Evolutionary conservation across 352 stramenopile genomes (phyloP).

Genomic region (Phytophthora pseudosyringae): DNA sequence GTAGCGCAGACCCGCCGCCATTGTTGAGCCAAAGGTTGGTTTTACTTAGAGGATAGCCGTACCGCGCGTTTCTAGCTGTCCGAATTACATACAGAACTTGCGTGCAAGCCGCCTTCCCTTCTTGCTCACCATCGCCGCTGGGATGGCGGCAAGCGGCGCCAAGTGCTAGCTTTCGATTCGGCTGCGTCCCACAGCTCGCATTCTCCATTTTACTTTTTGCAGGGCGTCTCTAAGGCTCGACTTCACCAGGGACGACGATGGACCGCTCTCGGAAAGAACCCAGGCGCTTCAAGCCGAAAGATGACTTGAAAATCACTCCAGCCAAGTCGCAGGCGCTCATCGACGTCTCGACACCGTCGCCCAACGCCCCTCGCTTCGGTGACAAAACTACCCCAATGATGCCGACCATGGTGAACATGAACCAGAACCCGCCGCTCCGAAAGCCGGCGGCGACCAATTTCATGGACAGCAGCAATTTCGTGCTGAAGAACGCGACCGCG

Average conservation of each 20-base stretch:
- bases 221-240: slow-evolving; percentile 7
- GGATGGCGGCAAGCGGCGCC: slow-evolving; percentile 9
- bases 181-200: neutral
- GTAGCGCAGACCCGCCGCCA: slow-evolving; percentile 3
- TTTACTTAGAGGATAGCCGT: slow-evolving; percentile 33
- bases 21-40: slow-evolving; percentile 8
- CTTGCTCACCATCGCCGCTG: slow-evolving; percentile 21
- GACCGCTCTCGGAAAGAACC: slow-evolving; percentile 41
- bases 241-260: slow-evolving; percentile 24
- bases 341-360: slow-evolving; percentile 67
- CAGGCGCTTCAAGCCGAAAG: slow-evolving; percentile 34
- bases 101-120: slow-evolving; percentile 19
- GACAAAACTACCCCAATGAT: slow-evolving; percentile 27
- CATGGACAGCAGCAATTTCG: slow-evolving; percentile 62
- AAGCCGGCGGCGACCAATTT: slow-evolving; percentile 53
- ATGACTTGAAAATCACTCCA: slow-evolving; percentile 55
- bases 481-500: slow-evolving; percentile 40
- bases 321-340: slow-evolving; percentile 64
- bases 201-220: slow-evolving; percentile 32
- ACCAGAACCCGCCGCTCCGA: slow-evolving; percentile 40
- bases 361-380: slow-evolving; percentile 28
- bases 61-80: slow-evolving; percentile 39
- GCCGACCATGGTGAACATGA: slow-evolving; percentile 34
- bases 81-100: slow-evolving; percentile 39
- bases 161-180: slow-evolving; percentile 4